These are phyloP conservation scores for Choiromyces venosus DNA, from an alignment of 495 filamentous ascomycete genomes.

Conservation along the genomic window DNA sequence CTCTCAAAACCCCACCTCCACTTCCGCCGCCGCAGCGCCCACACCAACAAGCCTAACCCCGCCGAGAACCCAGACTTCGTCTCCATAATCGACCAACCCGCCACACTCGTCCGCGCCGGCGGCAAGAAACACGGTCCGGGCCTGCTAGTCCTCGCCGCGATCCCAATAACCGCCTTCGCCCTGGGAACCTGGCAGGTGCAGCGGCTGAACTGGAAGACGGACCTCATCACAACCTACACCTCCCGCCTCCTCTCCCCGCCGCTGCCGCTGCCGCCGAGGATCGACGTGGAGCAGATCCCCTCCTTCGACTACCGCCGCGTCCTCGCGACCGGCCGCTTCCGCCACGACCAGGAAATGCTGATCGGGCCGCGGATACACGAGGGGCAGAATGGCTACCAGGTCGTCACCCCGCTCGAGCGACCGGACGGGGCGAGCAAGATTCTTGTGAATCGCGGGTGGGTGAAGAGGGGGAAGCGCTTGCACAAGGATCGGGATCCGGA, in stretches of 20 bases:
- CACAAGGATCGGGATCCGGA: conserved; percentile 56
- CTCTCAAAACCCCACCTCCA: conserved; percentile 11
- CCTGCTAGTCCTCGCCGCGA: conserved; percentile 74
- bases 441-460: conserved; percentile 86
- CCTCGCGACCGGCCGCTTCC: conserved; percentile 62
- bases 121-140: conserved; percentile 72
- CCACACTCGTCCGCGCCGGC: conserved; percentile 62
- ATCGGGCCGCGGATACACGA: conserved; percentile 85
- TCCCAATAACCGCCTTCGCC: conserved; percentile 82
- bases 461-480: conserved; percentile 60
- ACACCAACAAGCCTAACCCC: conserved; percentile 30
- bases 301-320: conserved; percentile 94
- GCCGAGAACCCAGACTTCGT: conserved; percentile 67
- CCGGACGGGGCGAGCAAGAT: conserved; percentile 57
- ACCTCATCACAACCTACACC: conserved; percentile 80
- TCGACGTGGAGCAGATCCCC: conserved; percentile 70
- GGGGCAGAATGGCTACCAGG: conserved; percentile 81
- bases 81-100: conserved; percentile 79
- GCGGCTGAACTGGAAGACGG: conserved; percentile 86
- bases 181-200: conserved; percentile 96
- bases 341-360: conserved; percentile 93
- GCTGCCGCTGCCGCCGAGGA: conserved; percentile 72
- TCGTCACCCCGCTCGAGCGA: conserved; percentile 84
- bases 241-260: conserved; percentile 82
- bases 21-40: conserved; percentile 13